Percentiles rank a stretch among this genome's conserved stretches.
phyloP scores from a whole-genome alignment of 164 flowering plant species.

The Stephania cephalantha region DNA sequence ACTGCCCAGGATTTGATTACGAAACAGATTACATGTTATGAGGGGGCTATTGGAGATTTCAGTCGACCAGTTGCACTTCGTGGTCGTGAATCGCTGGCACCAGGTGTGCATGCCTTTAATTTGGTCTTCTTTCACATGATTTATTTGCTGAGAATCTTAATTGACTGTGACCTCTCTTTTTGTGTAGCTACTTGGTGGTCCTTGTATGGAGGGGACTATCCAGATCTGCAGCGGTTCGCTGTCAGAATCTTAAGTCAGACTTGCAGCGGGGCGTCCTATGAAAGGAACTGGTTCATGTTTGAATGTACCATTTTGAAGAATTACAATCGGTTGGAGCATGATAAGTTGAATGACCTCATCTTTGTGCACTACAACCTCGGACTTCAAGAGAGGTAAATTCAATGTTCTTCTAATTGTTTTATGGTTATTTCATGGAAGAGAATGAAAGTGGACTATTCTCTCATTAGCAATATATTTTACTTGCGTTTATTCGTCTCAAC shows the following conservation, averaged over 20 bases:
- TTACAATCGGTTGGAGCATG: slow-evolving; percentile 29
- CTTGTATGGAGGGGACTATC: slow-evolving; percentile 32
- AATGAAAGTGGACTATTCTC: slow-evolving; percentile 4
- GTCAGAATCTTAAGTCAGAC: slow-evolving; percentile 35
- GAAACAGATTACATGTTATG: slow-evolving; percentile 28
- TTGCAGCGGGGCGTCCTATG: slow-evolving; percentile 20
- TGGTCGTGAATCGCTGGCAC: slow-evolving; percentile 32
- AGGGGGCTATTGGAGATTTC: slow-evolving; percentile 40
- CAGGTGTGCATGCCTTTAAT: slow-evolving; percentile 23
- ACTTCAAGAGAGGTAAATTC: slow-evolving; percentile 34
- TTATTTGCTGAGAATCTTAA: not conserved
- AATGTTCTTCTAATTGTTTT: not conserved
- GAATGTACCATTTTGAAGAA: slow-evolving; percentile 24
- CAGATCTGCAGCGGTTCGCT: slow-evolving; percentile 34
- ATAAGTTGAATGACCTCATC: slow-evolving; percentile 23
- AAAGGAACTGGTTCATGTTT: slow-evolving; percentile 23
- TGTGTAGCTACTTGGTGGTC: slow-evolving; percentile 47
- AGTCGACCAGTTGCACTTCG: slow-evolving; percentile 35
- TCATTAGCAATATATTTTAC: not conserved
- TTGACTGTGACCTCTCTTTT: slow-evolving; percentile 7
- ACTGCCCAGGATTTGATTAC: slow-evolving; percentile 34
- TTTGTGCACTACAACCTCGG: slow-evolving; percentile 30
- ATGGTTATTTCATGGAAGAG: not conserved
- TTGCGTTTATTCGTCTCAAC: not conserved
- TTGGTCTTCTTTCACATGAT: slow-evolving; percentile 4